phyloP scores from a whole-genome alignment of 768 basidiomycete genomes.

The Mycena filopes region DNA sequence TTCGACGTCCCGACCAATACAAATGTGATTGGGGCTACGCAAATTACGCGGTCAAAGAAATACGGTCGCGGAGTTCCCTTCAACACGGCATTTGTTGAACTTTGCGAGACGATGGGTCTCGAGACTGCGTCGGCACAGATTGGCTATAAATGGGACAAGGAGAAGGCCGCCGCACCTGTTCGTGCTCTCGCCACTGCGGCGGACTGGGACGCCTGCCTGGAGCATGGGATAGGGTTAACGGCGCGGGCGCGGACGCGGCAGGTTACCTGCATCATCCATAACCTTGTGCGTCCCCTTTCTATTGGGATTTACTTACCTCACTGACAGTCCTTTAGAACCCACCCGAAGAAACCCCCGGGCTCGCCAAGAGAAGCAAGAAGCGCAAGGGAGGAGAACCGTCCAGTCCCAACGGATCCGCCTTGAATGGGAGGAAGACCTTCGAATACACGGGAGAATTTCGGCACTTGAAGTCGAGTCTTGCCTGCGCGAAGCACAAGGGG shows the following conservation, averaged over 20 bases:
- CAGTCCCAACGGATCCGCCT: background rate
- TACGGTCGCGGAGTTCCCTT: conserved; percentile 12
- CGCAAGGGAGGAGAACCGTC: no score
- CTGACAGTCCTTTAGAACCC: background rate
- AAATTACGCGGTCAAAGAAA: background rate
- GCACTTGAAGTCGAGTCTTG: background rate
- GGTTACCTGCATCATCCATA: conserved; percentile 10
- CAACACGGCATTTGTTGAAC: background rate
- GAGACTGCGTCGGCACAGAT: background rate
- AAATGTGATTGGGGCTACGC: conserved; percentile 1
- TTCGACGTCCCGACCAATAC: conserved; percentile 15
- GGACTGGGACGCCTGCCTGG: conserved; percentile 7
- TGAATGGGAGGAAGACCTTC: background rate
- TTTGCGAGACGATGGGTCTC: conserved; percentile 13
- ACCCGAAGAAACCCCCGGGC: background rate
- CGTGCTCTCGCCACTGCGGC: background rate
- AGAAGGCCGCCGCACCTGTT: background rate
- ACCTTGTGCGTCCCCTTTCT: conserved; percentile 16
- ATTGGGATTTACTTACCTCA: background rate
- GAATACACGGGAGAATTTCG: conserved; percentile 19
- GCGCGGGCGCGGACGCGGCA: conserved; percentile 6
- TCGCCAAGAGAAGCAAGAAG: background rate
- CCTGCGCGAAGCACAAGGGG: conserved; percentile 5
- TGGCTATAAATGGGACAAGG: conserved; percentile 25
- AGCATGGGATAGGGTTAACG: background rate